A percentile compares a stretch with the other conserved stretches of the same genome.
Conservation (phyloP, 352 stramenopile species). For the Globisporangium sylvaticum region DNA sequence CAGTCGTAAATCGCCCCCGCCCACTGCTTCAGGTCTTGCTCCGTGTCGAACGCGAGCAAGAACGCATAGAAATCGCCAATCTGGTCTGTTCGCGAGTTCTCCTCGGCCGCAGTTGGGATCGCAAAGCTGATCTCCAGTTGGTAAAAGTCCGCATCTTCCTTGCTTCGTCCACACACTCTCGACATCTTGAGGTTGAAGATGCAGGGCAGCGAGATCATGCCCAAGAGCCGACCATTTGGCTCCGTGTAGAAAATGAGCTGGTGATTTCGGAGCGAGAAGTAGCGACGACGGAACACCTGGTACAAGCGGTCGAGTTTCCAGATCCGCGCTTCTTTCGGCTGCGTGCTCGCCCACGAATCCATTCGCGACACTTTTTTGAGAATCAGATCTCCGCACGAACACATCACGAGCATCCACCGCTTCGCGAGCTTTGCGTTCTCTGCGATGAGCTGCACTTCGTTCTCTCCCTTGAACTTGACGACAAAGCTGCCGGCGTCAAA, state of each 20-base stretch:
- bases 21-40: constrained; percentile 70
- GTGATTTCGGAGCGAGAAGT: constrained; percentile 82
- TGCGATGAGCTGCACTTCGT: constrained; percentile 67
- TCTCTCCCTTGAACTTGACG: constrained; percentile 66
- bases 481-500: constrained; percentile 72
- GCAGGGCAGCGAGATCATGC: constrained; percentile 72
- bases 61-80: constrained; percentile 80
- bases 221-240: constrained; percentile 57
- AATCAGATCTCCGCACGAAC: constrained; percentile 74
- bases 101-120: constrained; percentile 53
- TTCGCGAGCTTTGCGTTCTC: constrained; percentile 68
- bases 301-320: constrained; percentile 87
- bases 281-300: constrained; percentile 78
- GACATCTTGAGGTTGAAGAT: constrained; percentile 83
- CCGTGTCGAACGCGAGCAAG: constrained; percentile 73
- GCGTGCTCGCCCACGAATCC: constrained; percentile 71
- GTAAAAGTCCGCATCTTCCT: constrained; percentile 73
- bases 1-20: constrained; percentile 78
- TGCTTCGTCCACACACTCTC: constrained; percentile 66
- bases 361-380: constrained; percentile 62
- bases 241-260: constrained; percentile 80
- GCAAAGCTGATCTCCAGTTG: constrained; percentile 84
- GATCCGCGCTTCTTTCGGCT: constrained; percentile 82
- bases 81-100: constrained; percentile 56
- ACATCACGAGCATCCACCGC: constrained; percentile 88